Evolutionary conservation across 2,329 filamentous ascomycete species (phyloP).

Genomic region (Didymella sp.): DNA sequence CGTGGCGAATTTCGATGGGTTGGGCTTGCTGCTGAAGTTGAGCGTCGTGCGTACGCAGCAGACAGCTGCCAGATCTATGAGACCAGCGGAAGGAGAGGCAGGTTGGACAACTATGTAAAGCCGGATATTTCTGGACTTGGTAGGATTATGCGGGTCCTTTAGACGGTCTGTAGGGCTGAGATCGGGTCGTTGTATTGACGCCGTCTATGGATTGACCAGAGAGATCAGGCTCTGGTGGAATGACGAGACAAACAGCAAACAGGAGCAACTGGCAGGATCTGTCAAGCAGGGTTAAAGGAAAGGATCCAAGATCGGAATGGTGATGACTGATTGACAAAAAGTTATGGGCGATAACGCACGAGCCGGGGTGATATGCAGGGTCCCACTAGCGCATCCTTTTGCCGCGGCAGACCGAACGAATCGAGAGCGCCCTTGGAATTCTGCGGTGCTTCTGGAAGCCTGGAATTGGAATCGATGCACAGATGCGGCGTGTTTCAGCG

Average conservation of each 20-base stretch:
- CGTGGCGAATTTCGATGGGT: constrained; percentile 10
- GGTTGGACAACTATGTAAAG: background rate
- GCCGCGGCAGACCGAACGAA: constrained; percentile 1
- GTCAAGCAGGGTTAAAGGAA: background rate
- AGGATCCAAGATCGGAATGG: background rate
- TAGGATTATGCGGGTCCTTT: constrained; percentile 1
- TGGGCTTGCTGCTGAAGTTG: background rate
- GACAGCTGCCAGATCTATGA: background rate
- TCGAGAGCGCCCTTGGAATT: background rate
- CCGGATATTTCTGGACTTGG: background rate
- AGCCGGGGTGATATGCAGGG: constrained; percentile 16
- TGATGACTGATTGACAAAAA: constrained; percentile 20
- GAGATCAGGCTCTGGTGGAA: background rate
- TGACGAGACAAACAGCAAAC: background rate
- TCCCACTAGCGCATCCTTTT: constrained; percentile 9
- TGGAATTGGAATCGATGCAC: constrained; percentile 10
- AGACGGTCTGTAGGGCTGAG: constrained; percentile 2
- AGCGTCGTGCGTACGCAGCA: background rate
- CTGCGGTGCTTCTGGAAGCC: constrained; percentile 1
- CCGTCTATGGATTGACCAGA: background rate
- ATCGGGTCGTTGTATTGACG: background rate
- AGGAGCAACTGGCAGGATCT: background rate
- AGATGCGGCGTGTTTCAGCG: constrained; percentile 8
- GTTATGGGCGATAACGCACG: constrained; percentile 17
- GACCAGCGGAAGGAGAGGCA: background rate